Base-by-base conservation (phyloP, 1,284 basidiomycete species). In the Puccinia coronata region DNA sequence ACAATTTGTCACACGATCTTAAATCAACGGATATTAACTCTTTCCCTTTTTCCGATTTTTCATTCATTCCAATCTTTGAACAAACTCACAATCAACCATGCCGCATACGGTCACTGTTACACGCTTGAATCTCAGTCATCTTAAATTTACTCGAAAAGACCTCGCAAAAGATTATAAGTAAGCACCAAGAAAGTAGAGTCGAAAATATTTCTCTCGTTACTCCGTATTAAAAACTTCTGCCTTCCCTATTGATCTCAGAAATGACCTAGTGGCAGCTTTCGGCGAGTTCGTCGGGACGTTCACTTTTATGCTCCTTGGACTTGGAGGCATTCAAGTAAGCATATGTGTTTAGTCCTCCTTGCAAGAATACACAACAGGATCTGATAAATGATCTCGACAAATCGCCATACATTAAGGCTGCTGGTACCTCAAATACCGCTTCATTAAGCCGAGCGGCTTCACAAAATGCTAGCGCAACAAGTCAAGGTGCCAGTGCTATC, bases 261-360 rank as follows among this genome's bases (percentile, higher is more conserved):
- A 69, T 69, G 76, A 79, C 51, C 16, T 79, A n/a, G 55, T 79
- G 34, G 63, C 76, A 69, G 76, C 76, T 41, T 69, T 59, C 51
- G 76, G 76, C 0, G 76, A 79, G 36, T 70, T 79, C n/a, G 49
- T 79, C 34, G 76, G 76, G 2, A 79, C 76, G 8, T 59, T 61
- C 28, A 69, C 65, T 31, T 79, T 79, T 28, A 63, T 79, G 47
- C 65, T 79, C 3, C 47, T 79, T 55, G 76, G 76, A 25, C 51
- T 79, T 41, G 76, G 76, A 28, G 76, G 76, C 0, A 79, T 79
- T 47, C 76, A 79, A 70, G 76, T 79, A 41, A 53, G 76, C 41
- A n/a, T n/a, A n/a, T n/a, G n/a, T 53, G 34, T 18, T 67, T n/a
- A 28, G 23, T 67, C 43, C n/a, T n/a, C n/a, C n/a, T n/a, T n/a